Base-by-base conservation (phyloP, 352 stramenopile genomes). In the Pythium oligandrum region DNA sequence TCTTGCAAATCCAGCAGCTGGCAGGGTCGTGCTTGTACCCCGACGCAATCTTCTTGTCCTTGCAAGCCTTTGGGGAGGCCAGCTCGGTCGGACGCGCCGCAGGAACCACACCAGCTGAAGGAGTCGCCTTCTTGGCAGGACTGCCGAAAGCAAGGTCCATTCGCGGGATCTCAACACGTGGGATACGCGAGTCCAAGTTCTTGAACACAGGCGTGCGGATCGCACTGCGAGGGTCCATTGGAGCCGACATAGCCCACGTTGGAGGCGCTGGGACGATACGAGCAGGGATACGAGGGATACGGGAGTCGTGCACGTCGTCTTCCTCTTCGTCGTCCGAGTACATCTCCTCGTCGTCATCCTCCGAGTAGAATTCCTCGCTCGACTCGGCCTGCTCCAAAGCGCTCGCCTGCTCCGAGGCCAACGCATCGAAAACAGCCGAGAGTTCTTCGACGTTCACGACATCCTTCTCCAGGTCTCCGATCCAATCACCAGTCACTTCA, bases 1-100 rank as follows among this genome's bases (percentile, higher is more conserved):
- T 90, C 74, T 92, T 91, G 78, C 83, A 93, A 55, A 93, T 89
- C 83, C 83, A 93, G 78, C 83, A 93, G 53, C 75, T 84, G 54
- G 71, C 64, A 10, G 81, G 59, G 64, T 92, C 72, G 63, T 93
- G 83, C 31, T 71, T 57, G 67, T 90, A 91, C 54, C 69, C 65
- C 2, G 65, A 47, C 35, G 70, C 47, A 45, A 33, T 40, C 52
- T 26, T 62, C 68, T 84, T 92, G 45, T 68, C 64, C 39, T 72
- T 68, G 66, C 71, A 63, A 7, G 53, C 55, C 69, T 75, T 83
- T 3, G 77, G 73, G 37, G 73, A 89, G 59, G 82, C 66, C 30
- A 59, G 66, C 60, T 64, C 49, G 37, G 31, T 44, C 10, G 48
- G 42, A 26, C 51, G 63, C 11, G 55, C 40, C n/a, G 46, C 50